phyloP scores from a whole-genome alignment of 495 filamentous ascomycete species.

The Tuber melanosporum region DNA sequence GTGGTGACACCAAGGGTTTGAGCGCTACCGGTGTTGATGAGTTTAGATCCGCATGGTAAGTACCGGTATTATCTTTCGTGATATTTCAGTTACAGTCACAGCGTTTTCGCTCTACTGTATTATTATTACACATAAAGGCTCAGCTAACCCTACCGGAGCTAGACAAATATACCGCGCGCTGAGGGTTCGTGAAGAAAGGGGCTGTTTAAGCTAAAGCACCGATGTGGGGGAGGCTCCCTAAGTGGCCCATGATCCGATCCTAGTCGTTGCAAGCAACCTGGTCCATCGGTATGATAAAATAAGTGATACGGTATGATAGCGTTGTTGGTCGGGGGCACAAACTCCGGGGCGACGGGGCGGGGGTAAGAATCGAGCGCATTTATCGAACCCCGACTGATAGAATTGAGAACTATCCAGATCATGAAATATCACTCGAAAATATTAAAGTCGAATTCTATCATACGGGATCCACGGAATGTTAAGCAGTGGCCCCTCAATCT shows the following conservation, averaged over 20 bases:
- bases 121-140: background rate
- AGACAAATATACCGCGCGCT: background rate
- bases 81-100: background rate
- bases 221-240: background rate
- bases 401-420: background rate
- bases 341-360: background rate
- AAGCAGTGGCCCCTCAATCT: background rate
- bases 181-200: background rate
- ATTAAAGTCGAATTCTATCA: background rate
- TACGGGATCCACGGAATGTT: background rate
- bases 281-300: background rate
- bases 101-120: background rate
- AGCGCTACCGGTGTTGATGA: background rate
- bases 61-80: background rate
- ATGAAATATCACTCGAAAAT: background rate
- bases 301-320: background rate
- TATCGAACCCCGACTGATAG: no score
- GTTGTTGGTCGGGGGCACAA: background rate
- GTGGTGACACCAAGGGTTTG: background rate
- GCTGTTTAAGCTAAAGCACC: background rate
- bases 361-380: background rate
- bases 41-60: background rate
- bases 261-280: background rate
- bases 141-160: background rate
- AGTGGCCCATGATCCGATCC: background rate